Conservation (phyloP, 2,329 filamentous ascomycete species). For the Curvularia verruculosa region DNA sequence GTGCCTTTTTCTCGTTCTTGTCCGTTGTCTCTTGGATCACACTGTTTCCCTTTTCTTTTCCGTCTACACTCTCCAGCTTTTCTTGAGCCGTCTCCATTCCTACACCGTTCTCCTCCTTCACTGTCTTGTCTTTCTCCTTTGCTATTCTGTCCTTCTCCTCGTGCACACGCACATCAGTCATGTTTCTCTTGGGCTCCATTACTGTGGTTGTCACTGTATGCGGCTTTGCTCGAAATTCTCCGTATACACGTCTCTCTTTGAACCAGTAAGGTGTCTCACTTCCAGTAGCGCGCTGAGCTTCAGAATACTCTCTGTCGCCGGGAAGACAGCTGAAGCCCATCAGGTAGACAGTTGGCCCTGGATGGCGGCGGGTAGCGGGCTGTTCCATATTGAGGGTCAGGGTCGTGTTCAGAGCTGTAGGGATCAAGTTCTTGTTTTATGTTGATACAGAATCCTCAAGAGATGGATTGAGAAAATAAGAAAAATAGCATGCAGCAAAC, state of each 20-base stretch:
- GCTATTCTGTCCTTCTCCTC: background rate
- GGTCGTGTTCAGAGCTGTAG: background rate
- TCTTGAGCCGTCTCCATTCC: background rate
- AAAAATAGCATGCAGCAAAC: background rate
- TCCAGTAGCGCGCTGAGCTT: background rate
- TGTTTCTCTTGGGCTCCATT: background rate
- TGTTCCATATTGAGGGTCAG: background rate
- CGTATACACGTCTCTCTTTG: background rate
- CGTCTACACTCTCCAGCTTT: background rate
- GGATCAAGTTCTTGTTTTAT: background rate
- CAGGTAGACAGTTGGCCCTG: slow-evolving; percentile 1
- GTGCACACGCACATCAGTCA: background rate
- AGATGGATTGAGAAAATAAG: background rate
- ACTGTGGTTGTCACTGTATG: background rate
- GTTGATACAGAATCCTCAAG: background rate
- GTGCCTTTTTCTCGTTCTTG: background rate
- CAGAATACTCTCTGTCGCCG: background rate
- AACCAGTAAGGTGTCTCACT: slow-evolving; percentile 8
- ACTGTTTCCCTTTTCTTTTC: background rate
- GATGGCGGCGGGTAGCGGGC: background rate
- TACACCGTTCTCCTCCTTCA: background rate
- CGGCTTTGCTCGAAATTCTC: background rate
- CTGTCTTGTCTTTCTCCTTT: background rate
- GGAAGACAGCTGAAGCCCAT: slow-evolving; percentile 4
- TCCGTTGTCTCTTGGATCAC: background rate